Evolutionary conservation across 164 flowering plant genomes (phyloP).

Genomic region (Vitis amurensis): DNA sequence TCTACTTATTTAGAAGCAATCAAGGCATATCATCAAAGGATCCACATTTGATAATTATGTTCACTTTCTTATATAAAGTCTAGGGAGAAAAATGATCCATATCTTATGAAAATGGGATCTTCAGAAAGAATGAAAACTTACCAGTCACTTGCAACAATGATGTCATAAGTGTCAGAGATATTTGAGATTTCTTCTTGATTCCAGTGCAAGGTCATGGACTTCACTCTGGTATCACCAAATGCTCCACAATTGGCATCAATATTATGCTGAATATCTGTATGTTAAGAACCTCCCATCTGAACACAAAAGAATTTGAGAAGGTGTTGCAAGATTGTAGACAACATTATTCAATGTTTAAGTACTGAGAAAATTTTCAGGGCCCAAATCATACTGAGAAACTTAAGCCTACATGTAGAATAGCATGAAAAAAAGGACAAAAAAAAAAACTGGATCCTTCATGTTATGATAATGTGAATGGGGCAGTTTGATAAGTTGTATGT

Average conservation of each 20-base stretch:
- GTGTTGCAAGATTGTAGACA: background rate
- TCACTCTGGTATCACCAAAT: constrained; percentile 66
- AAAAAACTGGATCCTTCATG: no score
- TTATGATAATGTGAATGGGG: no score
- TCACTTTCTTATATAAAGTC: background rate
- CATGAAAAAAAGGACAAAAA: no score
- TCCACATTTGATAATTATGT: background rate
- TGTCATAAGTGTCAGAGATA: constrained; percentile 44
- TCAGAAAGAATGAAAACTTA: constrained; percentile 14
- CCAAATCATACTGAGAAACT: no score
- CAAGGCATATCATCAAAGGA: background rate
- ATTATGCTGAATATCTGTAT: constrained; percentile 76
- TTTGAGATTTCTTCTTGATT: constrained; percentile 39
- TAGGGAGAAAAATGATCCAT: background rate
- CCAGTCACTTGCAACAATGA: constrained; percentile 76
- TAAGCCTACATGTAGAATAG: no score
- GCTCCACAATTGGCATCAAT: constrained; percentile 53
- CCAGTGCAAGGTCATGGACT: constrained; percentile 73
- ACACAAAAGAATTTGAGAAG: background rate
- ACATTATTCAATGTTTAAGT: no score
- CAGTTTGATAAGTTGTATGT: no score
- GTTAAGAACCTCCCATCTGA: constrained; percentile 40
- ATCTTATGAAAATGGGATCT: background rate
- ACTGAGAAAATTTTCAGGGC: no score
- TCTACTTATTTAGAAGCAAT: no score